These are phyloP conservation scores for Panicum hallii DNA, from an alignment of 202 grass and related monocot species.

Conservation along the genomic window DNA sequence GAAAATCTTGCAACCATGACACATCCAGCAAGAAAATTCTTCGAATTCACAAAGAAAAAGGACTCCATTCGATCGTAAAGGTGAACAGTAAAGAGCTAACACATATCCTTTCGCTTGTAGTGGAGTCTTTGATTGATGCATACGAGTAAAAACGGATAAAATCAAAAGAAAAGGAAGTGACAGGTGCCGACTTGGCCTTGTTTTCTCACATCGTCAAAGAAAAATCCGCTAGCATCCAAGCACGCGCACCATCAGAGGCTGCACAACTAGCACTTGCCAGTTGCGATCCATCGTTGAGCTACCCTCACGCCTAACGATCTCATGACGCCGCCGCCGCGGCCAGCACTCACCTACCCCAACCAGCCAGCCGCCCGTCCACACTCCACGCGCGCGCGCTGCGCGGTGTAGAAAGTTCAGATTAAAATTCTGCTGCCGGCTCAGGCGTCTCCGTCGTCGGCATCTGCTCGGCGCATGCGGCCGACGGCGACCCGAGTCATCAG, in stretches of 20 bases:
- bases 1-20: slow-evolving; percentile 1
- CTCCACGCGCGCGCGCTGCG: not conserved
- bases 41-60: not conserved
- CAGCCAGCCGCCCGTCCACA: slow-evolving; percentile 7
- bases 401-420: not conserved
- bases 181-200: slow-evolving; percentile 21
- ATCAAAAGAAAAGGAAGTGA: not conserved
- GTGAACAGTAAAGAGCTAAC: not conserved
- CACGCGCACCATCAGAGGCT: slow-evolving; percentile 10
- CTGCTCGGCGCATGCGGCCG: slow-evolving; percentile 18
- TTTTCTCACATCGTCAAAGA: slow-evolving; percentile 34
- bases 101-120: not conserved
- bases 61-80: not conserved
- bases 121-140: not conserved
- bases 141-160: not conserved
- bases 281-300: not conserved
- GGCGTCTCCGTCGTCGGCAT: not conserved
- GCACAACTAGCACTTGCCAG: not conserved
- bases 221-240: slow-evolving; percentile 41
- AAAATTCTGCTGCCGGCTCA: not conserved
- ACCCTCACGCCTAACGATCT: slow-evolving; percentile 7
- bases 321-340: slow-evolving; percentile 29
- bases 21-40: not conserved
- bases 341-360: slow-evolving; percentile 19
- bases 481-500: too few species aligned